A percentile compares a stretch with the other conserved stretches of the same genome.
Evolutionary conservation across 441 rosid species (phyloP).

Genomic region (Syzygium malaccense): DNA sequence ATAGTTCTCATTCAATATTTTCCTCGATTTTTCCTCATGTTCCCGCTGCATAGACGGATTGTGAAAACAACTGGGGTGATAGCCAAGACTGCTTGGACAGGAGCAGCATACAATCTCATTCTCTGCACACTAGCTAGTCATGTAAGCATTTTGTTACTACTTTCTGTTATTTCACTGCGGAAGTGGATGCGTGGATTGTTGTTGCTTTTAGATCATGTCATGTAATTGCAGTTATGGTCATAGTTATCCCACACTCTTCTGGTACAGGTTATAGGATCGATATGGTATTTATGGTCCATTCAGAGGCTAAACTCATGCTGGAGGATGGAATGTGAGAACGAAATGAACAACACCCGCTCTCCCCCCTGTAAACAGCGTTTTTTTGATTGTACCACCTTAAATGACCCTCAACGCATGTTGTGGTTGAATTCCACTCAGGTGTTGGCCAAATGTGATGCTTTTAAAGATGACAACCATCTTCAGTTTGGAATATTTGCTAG

Average conservation of each 20-base stretch:
- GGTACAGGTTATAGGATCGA: conserved; percentile 67
- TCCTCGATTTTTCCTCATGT: conserved; percentile 62
- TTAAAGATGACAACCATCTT: conserved; percentile 29
- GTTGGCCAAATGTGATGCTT: conserved; percentile 41
- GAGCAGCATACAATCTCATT: conserved; percentile 84
- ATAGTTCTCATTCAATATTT: conserved; percentile 75
- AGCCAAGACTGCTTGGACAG: conserved; percentile 90
- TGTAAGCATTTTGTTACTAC: conserved; percentile 26
- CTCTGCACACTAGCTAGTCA: conserved; percentile 79
- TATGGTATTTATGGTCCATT: conserved; percentile 70
- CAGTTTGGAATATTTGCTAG: conserved; percentile 67
- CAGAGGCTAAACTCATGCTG: conserved; percentile 68
- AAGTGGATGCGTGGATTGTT: not conserved
- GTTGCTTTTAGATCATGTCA: not conserved
- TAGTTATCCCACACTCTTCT: not conserved
- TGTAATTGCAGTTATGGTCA: not conserved
- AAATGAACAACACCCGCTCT: conserved; percentile 31
- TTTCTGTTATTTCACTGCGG: not conserved
- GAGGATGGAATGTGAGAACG: conserved; percentile 46
- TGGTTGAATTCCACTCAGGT: conserved; percentile 62
- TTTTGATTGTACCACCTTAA: conserved; percentile 52
- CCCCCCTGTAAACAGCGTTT: conserved; percentile 28
- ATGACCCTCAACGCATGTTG: conserved; percentile 31
- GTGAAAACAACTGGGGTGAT: conserved; percentile 73
- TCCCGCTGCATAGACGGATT: conserved; percentile 62